These are phyloP conservation scores for Phytomonas sp. DNA, from an alignment of 208 protist genomes.

Conservation along the genomic window DNA sequence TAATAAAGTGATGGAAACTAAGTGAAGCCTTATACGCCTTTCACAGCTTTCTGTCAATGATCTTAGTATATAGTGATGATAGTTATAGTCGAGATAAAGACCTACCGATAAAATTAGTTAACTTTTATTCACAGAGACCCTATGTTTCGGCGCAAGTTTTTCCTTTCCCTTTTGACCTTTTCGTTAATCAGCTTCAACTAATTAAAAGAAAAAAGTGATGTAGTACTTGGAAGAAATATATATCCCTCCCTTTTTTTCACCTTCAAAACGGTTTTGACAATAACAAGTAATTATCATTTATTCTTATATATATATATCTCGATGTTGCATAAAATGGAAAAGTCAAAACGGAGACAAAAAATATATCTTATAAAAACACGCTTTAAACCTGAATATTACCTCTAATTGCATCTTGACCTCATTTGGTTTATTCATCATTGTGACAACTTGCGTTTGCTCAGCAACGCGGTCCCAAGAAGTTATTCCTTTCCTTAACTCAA, in stretches of 20 bases:
- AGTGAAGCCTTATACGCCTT: not conserved
- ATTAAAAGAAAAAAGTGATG: not conserved
- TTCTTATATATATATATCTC: not conserved
- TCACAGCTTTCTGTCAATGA: not conserved
- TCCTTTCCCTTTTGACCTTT: not conserved
- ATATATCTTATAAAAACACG: too few species aligned
- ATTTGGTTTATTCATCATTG: too few species aligned
- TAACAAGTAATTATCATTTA: not conserved
- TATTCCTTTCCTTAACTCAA: too few species aligned
- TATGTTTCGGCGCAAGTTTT: not conserved
- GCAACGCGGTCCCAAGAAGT: too few species aligned
- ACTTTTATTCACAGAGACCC: not conserved
- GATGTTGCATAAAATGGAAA: too few species aligned
- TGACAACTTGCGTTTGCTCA: too few species aligned
- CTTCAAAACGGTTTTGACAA: not conserved
- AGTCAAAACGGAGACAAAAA: too few species aligned
- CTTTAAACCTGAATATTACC: too few species aligned
- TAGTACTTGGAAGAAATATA: not conserved
- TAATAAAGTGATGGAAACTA: not conserved
- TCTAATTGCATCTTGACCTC: too few species aligned
- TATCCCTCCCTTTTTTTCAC: not conserved
- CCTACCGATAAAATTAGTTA: not conserved
- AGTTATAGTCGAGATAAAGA: not conserved
- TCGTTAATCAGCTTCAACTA: not conserved
- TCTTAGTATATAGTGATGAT: not conserved